Conservation (phyloP, 306 rosid species). For the Dryas drummondii region DNA sequence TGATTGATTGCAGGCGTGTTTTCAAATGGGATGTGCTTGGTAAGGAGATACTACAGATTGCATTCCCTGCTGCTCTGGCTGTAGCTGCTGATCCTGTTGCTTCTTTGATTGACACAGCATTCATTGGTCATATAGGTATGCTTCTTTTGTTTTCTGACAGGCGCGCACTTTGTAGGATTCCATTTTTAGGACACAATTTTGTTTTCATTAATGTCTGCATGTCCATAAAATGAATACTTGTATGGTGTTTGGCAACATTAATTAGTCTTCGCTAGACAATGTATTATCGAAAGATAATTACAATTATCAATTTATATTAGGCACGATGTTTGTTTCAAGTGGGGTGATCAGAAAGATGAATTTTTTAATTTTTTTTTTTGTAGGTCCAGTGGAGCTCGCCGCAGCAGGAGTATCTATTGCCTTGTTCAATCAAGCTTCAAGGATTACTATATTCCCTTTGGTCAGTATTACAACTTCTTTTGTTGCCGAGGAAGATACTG, state of each 20-base stretch:
- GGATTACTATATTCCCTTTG: constrained; percentile 91
- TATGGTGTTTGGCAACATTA: neutral
- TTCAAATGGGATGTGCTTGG: constrained; percentile 76
- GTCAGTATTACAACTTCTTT: constrained; percentile 94
- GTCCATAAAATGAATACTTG: neutral
- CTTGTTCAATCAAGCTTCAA: constrained; percentile 90
- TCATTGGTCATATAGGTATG: constrained; percentile 92
- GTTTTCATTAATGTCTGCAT: neutral
- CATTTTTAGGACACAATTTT: neutral
- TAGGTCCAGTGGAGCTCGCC: constrained; percentile 94
- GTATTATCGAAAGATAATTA: neutral
- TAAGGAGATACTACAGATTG: constrained; percentile 77
- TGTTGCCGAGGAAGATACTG: constrained; percentile 93
- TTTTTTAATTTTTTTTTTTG: neutral
- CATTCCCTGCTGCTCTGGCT: constrained; percentile 88
- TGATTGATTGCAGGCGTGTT: constrained; percentile 48
- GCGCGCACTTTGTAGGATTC: neutral
- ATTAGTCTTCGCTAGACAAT: neutral
- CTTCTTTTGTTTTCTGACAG: neutral
- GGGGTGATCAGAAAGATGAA: neutral
- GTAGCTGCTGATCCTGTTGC: constrained; percentile 99
- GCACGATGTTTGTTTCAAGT: neutral
- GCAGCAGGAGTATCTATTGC: constrained; percentile 96
- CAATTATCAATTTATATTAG: neutral
- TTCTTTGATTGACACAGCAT: constrained; percentile 93